phyloP scores from a whole-genome alignment of 495 filamentous ascomycete species.

The Neurospora pannonica region DNA sequence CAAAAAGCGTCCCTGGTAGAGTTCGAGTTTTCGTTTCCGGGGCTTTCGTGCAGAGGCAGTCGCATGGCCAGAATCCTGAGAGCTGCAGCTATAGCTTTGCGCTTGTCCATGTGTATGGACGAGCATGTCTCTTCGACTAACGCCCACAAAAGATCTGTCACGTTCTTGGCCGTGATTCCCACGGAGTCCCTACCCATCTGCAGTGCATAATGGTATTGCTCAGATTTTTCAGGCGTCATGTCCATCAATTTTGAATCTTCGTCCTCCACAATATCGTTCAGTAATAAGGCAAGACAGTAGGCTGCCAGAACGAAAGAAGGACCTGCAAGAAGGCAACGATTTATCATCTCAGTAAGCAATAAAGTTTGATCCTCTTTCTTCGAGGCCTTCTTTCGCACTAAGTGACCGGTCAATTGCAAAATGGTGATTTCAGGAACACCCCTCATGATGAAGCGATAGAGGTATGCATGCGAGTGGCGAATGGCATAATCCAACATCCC shows the following conservation, averaged over 20 bases:
- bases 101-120: background rate
- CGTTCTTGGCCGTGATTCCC: background rate
- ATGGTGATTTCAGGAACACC: no score
- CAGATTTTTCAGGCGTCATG: no score
- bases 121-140: background rate
- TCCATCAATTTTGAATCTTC: no score
- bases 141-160: background rate
- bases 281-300: background rate
- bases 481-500: background rate
- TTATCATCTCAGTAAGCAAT: no score
- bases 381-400: no score
- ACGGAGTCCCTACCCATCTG: accelerated
- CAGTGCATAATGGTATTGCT: no score
- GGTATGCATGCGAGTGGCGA: background rate
- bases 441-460: background rate
- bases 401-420: no score
- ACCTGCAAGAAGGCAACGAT: background rate
- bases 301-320: background rate
- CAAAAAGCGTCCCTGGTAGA: background rate
- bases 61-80: background rate
- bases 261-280: background rate
- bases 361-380: no score
- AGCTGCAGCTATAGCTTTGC: background rate
- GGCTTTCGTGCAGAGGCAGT: background rate
- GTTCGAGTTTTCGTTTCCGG: background rate